These are phyloP conservation scores for Limnanthes douglasii DNA, from an alignment of 345 rosid species.

Conservation along the genomic window DNA sequence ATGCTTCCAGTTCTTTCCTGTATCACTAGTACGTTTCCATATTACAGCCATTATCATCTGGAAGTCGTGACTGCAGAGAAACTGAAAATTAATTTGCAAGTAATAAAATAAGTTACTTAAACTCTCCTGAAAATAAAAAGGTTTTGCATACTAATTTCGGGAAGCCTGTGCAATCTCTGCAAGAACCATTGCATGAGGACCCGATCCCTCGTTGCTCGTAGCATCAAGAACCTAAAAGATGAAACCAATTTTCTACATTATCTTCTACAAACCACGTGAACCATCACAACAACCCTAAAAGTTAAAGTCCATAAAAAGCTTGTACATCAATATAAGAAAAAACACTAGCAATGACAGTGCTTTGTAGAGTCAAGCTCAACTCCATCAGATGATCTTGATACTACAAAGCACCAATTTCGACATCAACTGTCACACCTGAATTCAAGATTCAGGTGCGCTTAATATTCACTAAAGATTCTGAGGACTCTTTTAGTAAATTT, in stretches of 20 bases:
- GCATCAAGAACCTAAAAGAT: constrained; percentile 75
- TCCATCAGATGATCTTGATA: not conserved
- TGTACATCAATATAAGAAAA: no score
- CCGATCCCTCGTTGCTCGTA: constrained; percentile 95
- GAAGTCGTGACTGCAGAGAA: constrained; percentile 68
- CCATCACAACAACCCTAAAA: not conserved
- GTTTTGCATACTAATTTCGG: constrained; percentile 64
- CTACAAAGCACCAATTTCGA: constrained; percentile 4
- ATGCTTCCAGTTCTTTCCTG: constrained; percentile 97
- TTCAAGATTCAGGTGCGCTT: no score
- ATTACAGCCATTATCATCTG: constrained; percentile 72
- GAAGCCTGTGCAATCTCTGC: constrained; percentile 79
- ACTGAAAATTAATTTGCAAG: constrained; percentile 1
- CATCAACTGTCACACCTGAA: not conserved
- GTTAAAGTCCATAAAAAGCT: no score
- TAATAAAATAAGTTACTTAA: not conserved
- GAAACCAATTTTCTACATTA: no score
- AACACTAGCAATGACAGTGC: no score
- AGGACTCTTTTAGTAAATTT: not conserved
- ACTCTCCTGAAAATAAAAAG: no score
- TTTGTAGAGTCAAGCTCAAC: not conserved
- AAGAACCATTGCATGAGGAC: constrained; percentile 88
- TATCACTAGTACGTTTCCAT: constrained; percentile 83
- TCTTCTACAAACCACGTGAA: not conserved
- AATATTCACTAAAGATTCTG: no score